Conservation (phyloP, 208 protist genomes). For the Leishmania braziliensis region DNA sequence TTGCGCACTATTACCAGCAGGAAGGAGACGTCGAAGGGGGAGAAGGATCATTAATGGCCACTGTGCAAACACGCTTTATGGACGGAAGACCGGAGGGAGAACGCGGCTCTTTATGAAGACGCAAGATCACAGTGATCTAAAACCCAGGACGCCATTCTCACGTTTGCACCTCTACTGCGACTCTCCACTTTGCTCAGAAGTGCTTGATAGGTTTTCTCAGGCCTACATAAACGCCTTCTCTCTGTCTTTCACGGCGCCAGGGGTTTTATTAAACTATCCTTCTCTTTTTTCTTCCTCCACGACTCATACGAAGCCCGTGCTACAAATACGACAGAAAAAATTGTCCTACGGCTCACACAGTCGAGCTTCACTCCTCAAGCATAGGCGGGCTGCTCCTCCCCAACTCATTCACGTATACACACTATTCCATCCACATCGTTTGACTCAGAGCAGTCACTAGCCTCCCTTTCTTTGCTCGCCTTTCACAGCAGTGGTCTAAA, state of each 20-base stretch:
- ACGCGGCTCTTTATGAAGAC: background rate
- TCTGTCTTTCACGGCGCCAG: background rate
- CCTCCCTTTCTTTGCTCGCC: background rate
- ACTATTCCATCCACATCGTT: background rate
- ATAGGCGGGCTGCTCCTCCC: background rate
- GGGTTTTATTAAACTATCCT: background rate
- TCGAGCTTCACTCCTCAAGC: background rate
- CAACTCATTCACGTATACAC: conserved; percentile 2
- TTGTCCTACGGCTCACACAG: background rate
- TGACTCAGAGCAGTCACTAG: background rate
- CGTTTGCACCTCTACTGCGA: background rate
- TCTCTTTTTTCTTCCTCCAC: background rate
- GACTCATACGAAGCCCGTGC: background rate
- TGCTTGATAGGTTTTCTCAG: background rate
- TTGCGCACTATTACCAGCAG: background rate
- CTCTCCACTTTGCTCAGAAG: background rate
- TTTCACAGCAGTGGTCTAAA: background rate
- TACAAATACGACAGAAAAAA: background rate
- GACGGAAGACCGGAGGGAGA: background rate
- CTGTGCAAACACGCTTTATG: background rate
- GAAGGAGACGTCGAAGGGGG: background rate
- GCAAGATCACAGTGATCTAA: background rate
- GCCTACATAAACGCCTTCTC: background rate
- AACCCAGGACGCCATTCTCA: background rate
- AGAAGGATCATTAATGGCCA: background rate